Percentiles rank a stretch among this genome's conserved stretches.
Conservation (phyloP, 176 grass and related monocot species). For the Paspalum notatum region DNA sequence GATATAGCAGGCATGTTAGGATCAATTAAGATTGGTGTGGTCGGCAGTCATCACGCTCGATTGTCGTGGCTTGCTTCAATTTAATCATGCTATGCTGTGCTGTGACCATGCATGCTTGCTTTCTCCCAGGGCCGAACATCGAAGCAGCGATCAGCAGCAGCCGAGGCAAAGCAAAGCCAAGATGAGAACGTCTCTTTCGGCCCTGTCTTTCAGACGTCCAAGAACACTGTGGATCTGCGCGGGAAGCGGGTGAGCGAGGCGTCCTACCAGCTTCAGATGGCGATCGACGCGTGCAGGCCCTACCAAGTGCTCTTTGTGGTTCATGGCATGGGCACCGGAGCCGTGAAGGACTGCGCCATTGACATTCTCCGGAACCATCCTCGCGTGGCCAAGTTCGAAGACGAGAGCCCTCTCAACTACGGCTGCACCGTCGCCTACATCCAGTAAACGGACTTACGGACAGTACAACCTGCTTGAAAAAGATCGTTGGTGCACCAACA, state of each 20-base stretch:
- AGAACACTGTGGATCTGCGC: constrained; percentile 69
- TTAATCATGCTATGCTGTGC: background rate
- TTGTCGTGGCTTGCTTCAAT: background rate
- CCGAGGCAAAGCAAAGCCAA: background rate
- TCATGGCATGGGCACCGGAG: constrained; percentile 69
- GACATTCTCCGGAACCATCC: constrained; percentile 57
- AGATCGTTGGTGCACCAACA: no score
- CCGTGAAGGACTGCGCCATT: constrained; percentile 55
- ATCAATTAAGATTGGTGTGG: constrained; percentile 1
- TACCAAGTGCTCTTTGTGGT: constrained; percentile 60
- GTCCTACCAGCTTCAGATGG: constrained; percentile 54
- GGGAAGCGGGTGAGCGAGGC: constrained; percentile 62
- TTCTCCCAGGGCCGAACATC: constrained; percentile 12
- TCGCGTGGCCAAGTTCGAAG: constrained; percentile 65
- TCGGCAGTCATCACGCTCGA: background rate
- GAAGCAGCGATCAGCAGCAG: constrained; percentile 15
- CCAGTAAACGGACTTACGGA: constrained; percentile 33
- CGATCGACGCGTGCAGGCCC: constrained; percentile 54
- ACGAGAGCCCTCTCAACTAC: constrained; percentile 71
- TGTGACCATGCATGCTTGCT: constrained; percentile 8
- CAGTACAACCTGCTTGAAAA: background rate
- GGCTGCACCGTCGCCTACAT: constrained; percentile 77
- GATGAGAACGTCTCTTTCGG: constrained; percentile 45
- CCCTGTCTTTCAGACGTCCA: constrained; percentile 61
- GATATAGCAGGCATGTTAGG: constrained; percentile 15